A percentile compares a stretch with the other conserved stretches of the same genome.
Conservation (phyloP, 2,329 filamentous ascomycete genomes). For the Neodidymelliopsis sp. region DNA sequence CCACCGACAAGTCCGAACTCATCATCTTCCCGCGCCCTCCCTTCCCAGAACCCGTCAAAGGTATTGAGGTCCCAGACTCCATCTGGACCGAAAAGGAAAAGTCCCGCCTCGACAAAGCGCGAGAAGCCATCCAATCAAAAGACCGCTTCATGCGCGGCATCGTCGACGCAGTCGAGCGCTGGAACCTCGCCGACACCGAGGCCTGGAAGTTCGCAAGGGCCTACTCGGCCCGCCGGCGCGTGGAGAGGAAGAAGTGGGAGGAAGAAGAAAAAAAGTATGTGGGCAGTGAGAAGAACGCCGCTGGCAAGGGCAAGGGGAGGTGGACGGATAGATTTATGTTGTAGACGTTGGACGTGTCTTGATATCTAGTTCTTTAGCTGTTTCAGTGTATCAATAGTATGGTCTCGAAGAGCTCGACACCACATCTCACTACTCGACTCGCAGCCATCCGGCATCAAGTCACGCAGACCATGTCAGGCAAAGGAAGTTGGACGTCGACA, state of each 20-base stretch:
- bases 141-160: conserved; percentile 37
- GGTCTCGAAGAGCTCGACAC: no score
- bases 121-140: conserved; percentile 50
- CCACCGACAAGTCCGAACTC: conserved; percentile 65
- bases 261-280: conserved; percentile 71
- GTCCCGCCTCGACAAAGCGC: conserved; percentile 62
- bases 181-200: conserved; percentile 74
- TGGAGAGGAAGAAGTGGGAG: conserved; percentile 74
- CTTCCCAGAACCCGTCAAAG: conserved; percentile 58
- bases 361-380: no score
- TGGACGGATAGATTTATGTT: conserved; percentile 14
- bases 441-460: no score
- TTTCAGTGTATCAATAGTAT: no score
- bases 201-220: conserved; percentile 78
- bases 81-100: conserved; percentile 65
- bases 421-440: no score
- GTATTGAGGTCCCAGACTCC: conserved; percentile 58
- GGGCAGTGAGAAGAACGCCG: conserved; percentile 58
- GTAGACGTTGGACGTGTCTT: no score
- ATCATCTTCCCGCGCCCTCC: conserved; percentile 53
- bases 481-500: no score
- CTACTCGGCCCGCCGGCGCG: conserved; percentile 66
- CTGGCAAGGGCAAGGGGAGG: conserved; percentile 1
- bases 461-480: no score
- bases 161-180: conserved; percentile 56